Conservation (phyloP, 2,329 filamentous ascomycete species). For the Stachybotrys elegans region DNA sequence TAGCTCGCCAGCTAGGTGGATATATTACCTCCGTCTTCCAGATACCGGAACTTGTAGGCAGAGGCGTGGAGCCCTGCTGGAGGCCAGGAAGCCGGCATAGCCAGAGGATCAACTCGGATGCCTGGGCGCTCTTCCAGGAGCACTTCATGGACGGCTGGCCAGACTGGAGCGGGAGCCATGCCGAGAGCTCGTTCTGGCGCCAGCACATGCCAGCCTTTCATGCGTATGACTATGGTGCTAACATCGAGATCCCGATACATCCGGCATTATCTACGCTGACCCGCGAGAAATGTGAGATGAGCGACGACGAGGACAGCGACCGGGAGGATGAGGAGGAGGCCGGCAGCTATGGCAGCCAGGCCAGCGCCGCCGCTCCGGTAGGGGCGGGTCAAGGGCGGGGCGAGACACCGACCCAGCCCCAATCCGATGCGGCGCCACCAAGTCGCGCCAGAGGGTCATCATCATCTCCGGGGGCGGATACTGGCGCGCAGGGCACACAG, state of each 20-base stretch:
- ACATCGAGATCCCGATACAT: background rate
- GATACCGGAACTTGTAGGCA: background rate
- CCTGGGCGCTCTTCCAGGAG: background rate
- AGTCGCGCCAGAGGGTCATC: no score
- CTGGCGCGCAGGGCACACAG: background rate
- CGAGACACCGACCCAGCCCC: background rate
- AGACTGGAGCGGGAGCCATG: background rate
- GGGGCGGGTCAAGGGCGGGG: background rate
- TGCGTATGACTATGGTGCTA: constrained; percentile 1
- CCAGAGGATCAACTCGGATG: background rate
- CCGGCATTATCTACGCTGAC: no score
- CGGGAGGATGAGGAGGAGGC: background rate
- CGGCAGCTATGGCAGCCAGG: background rate
- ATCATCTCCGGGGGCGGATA: no score
- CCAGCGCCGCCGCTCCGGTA: background rate
- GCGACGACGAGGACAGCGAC: background rate
- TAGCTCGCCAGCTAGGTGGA: background rate
- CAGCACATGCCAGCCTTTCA: background rate
- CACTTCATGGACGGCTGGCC: background rate
- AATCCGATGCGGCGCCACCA: background rate
- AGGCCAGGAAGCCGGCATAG: background rate
- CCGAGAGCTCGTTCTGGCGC: background rate
- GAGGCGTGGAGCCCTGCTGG: background rate
- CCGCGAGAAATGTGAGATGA: background rate
- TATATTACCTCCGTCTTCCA: background rate